Evolutionary conservation across 2,329 filamentous ascomycete genomes (phyloP).

Genomic region (Fusarium equiseti): DNA sequence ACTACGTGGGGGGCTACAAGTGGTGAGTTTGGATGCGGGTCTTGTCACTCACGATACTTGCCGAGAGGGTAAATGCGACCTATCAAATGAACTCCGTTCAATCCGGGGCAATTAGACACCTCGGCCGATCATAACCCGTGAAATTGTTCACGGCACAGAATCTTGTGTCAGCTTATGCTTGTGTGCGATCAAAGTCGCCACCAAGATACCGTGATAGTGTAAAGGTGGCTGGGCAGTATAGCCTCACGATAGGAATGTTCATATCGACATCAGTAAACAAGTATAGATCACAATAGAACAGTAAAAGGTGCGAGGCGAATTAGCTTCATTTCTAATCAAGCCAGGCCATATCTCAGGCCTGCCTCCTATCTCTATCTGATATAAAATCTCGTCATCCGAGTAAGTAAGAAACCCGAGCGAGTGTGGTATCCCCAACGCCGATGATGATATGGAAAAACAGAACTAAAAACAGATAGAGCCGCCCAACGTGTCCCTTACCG

Average conservation of each 20-base stretch:
- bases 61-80: neutral
- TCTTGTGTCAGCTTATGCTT: conserved; percentile 6
- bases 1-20: neutral
- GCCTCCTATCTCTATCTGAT: conserved; percentile 39
- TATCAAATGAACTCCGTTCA: conserved; percentile 4
- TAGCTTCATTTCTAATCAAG: conserved; percentile 55
- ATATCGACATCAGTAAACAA: neutral
- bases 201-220: neutral
- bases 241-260: neutral
- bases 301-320: conserved; percentile 33
- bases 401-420: conserved; percentile 39
- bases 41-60: neutral
- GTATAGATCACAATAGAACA: neutral
- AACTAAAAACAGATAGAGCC: conserved; percentile 26
- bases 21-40: neutral
- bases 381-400: conserved; percentile 19
- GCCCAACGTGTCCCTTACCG: conserved; percentile 36
- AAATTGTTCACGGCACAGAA: conserved; percentile 4
- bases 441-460: conserved; percentile 36
- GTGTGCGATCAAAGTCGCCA: conserved; percentile 14
- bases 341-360: conserved; percentile 23
- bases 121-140: neutral
- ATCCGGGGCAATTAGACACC: neutral
- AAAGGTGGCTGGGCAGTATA: neutral
- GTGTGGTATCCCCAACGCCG: conserved; percentile 47